A percentile compares a stretch with the other conserved stretches of the same genome.
These are phyloP conservation scores for Guadua angustifolia DNA, from an alignment of 176 grass and related monocot species.

Conservation along the genomic window DNA sequence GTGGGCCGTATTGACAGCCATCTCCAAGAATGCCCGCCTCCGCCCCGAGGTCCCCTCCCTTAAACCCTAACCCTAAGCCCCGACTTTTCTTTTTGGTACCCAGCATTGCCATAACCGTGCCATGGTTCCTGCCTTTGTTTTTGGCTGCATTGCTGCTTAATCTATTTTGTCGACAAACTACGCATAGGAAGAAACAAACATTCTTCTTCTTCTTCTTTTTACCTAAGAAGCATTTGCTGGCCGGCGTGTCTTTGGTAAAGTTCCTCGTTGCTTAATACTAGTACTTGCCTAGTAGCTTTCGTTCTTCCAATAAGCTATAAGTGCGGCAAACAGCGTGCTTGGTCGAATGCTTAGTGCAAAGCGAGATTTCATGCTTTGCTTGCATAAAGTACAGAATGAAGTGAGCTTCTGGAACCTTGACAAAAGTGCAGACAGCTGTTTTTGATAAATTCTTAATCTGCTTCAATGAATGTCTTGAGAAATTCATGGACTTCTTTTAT, in stretches of 20 bases:
- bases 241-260: background rate
- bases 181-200: background rate
- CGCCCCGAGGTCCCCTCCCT: slow-evolving; percentile 62
- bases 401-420: background rate
- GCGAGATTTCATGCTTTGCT: background rate
- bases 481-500: slow-evolving; percentile 16
- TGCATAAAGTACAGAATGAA: background rate
- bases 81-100: background rate
- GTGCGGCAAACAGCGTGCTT: background rate
- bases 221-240: background rate
- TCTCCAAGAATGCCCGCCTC: slow-evolving; percentile 80
- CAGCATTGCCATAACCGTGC: background rate
- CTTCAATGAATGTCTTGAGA: background rate
- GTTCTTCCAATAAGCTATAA: background rate
- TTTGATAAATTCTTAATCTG: background rate
- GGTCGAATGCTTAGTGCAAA: background rate
- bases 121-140: background rate
- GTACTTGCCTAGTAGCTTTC: background rate
- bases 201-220: background rate
- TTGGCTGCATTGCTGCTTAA: background rate
- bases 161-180: background rate
- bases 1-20: slow-evolving; percentile 86
- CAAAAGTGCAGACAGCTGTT: background rate
- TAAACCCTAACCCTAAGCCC: slow-evolving; percentile 53
- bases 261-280: background rate